Conservation (phyloP, 2,329 filamentous ascomycete species). For the Lecanoromycetidae sp. region DNA sequence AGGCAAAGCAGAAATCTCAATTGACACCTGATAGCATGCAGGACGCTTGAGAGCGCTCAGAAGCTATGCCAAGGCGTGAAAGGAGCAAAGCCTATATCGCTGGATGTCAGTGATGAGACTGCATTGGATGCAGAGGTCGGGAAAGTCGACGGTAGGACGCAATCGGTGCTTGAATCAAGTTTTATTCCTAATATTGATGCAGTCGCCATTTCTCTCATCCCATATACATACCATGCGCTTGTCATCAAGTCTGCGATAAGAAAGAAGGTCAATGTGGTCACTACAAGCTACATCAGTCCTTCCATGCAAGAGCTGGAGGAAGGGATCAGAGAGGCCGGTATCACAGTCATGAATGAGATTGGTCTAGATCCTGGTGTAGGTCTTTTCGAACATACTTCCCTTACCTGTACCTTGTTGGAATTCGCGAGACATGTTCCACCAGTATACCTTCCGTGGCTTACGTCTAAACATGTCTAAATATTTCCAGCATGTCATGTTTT, state of each 20-base stretch:
- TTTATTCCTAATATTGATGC: conserved; percentile 2
- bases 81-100: conserved; percentile 51
- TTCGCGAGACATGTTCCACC: too few relatives aligned
- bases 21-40: conserved; percentile 13
- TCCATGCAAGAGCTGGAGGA: conserved; percentile 83
- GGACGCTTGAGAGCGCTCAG: conserved; percentile 13
- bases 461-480: neutral
- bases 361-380: conserved; percentile 45
- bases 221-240: conserved; percentile 76
- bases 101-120: conserved; percentile 66
- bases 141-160: conserved; percentile 48
- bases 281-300: conserved; percentile 83
- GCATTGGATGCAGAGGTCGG: conserved; percentile 71
- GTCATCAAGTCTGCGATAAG: conserved; percentile 92
- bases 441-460: neutral
- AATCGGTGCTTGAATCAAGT: neutral
- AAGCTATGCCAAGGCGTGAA: conserved; percentile 12
- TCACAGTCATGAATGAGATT: conserved; percentile 97
- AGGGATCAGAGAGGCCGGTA: conserved; percentile 74
- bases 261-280: conserved; percentile 92
- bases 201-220: conserved; percentile 70
- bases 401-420: too few relatives aligned
- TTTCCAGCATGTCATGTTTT: too few relatives aligned
- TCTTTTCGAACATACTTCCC: conserved; percentile 15
- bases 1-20: neutral